Base-by-base conservation (phyloP, 495 filamentous ascomycete genomes). In the Cenococcum geophilum region DNA sequence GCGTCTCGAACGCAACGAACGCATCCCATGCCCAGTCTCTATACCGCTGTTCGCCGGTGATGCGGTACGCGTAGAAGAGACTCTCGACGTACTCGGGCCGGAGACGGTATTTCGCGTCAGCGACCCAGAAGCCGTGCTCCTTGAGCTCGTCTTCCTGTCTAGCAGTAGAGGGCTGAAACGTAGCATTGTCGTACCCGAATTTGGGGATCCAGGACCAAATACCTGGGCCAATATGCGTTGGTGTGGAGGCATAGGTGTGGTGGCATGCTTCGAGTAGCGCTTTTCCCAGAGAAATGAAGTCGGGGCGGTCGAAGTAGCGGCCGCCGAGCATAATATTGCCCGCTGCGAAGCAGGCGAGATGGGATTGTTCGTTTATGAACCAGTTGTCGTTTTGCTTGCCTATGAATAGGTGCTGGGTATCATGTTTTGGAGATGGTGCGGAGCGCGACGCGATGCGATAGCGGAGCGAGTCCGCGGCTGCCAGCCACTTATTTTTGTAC, bases 261-360 rank as follows among this genome's bases (percentile, higher is more conserved):
- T 62, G 71, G 58, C 71, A 73, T n/a, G 59, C 68, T 64, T 73
- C 71, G 5, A 73, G 67, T 0, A 73, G 58, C 4, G 71, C 71
- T 1, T 62, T 60, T 12, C 61, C 71, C 42, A 71, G 66, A n/a
- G 61, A 58, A 37, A 57, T 37, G 8, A 71, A 60, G 57, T 66
- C 18, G 1, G 61, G 54, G 3, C 59, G 27, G 18, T 64, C 35
- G 50, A 66, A 58, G 35, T 36, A 60, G 23, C 60, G 58, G 34
- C 60, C 60, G 23, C 58, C 71, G 21, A 73, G 68, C 27, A 71
- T 53, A 23, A 73, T 53, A 34, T 55, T 66, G 3, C 65, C 71
- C n/a, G 69, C 59, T 0, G 71, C 70, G 55, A 61, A 70, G 54
- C 71, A 73, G 2, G 71, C 55, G 14, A 66, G 62, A 34, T 70